These are phyloP conservation scores for Symbiodinium natans DNA, from an alignment of 73 alveolate species.

Conservation along the genomic window DNA sequence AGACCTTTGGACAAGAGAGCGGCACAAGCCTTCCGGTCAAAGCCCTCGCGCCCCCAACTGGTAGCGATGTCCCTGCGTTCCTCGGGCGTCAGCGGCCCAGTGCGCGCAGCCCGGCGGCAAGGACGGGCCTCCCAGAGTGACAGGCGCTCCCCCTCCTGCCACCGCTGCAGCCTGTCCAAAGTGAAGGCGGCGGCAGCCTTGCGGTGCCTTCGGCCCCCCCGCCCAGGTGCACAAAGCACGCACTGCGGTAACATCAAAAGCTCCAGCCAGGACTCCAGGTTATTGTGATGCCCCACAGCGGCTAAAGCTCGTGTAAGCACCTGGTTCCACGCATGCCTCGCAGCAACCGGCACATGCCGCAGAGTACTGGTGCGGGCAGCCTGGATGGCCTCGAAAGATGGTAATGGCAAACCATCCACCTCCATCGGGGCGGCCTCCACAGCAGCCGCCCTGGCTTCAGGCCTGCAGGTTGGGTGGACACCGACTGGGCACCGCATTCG, in stretches of 20 bases:
- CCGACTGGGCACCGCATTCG: slow-evolving; percentile 30
- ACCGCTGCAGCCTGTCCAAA: background rate
- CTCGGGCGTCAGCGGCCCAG: background rate
- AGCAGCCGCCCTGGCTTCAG: slow-evolving; percentile 31
- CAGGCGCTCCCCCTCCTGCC: slow-evolving; percentile 43
- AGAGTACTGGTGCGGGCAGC: background rate
- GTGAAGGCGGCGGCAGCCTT: background rate
- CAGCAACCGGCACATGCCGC: background rate
- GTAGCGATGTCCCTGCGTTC: background rate
- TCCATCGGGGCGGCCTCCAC: background rate
- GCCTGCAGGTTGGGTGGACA: slow-evolving; percentile 17
- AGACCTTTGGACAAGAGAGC: background rate
- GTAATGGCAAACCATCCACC: background rate
- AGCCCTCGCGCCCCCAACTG: background rate
- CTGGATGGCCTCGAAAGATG: background rate
- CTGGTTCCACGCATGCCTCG: background rate
- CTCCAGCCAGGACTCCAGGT: background rate
- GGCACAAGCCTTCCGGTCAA: background rate
- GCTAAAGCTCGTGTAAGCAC: background rate
- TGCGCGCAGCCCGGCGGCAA: background rate
- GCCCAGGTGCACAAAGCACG: background rate
- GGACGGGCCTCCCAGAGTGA: slow-evolving; percentile 29
- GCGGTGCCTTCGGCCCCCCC: slow-evolving; percentile 10
- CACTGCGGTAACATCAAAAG: background rate
- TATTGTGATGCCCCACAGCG: background rate